A percentile compares a stretch with the other conserved stretches of the same genome.
phyloP scores from a whole-genome alignment of 2,329 filamentous ascomycete species.

The Diplocarpon rosae region DNA sequence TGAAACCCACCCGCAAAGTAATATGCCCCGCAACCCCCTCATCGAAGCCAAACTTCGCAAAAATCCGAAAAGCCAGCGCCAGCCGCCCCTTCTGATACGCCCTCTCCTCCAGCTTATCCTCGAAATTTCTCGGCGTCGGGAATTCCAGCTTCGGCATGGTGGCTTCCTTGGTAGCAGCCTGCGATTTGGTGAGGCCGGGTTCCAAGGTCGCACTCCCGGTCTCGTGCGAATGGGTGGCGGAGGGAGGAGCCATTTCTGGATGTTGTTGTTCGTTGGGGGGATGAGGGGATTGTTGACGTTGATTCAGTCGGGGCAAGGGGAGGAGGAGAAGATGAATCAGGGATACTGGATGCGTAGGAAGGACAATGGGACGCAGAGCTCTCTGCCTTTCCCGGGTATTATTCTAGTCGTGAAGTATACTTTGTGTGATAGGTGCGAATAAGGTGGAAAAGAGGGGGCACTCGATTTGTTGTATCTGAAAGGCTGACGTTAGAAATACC shows the following conservation, averaged over 20 bases:
- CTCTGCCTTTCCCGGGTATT: too few relatives aligned
- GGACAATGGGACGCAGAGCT: too few relatives aligned
- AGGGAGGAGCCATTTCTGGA: slow-evolving; percentile 19
- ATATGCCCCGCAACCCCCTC: slow-evolving; percentile 39
- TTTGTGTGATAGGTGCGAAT: too few relatives aligned
- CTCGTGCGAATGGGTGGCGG: slow-evolving; percentile 8
- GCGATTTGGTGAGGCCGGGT: slow-evolving; percentile 13
- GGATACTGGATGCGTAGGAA: too few relatives aligned
- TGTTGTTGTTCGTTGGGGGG: too few relatives aligned
- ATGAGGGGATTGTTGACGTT: too few relatives aligned
- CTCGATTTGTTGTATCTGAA: too few relatives aligned
- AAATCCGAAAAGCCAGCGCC: slow-evolving; percentile 37
- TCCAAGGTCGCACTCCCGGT: slow-evolving; percentile 13
- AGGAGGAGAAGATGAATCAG: too few relatives aligned
- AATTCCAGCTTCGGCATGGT: slow-evolving; percentile 1
- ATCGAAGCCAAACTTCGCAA: slow-evolving; percentile 35
- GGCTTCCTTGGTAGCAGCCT: slow-evolving; percentile 8
- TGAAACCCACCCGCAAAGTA: slow-evolving; percentile 27
- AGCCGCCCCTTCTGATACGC: slow-evolving; percentile 33
- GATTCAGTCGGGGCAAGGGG: too few relatives aligned
- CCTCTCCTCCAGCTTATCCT: slow-evolving; percentile 27
- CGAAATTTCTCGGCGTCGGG: slow-evolving; percentile 15
- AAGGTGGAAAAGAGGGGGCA: too few relatives aligned
- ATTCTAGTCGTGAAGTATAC: too few relatives aligned
- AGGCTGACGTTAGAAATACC: too few relatives aligned